Percentiles rank a stretch among this genome's conserved stretches.
phyloP scores from a whole-genome alignment of 768 basidiomycete genomes.

The Lactarius deliciosus region DNA sequence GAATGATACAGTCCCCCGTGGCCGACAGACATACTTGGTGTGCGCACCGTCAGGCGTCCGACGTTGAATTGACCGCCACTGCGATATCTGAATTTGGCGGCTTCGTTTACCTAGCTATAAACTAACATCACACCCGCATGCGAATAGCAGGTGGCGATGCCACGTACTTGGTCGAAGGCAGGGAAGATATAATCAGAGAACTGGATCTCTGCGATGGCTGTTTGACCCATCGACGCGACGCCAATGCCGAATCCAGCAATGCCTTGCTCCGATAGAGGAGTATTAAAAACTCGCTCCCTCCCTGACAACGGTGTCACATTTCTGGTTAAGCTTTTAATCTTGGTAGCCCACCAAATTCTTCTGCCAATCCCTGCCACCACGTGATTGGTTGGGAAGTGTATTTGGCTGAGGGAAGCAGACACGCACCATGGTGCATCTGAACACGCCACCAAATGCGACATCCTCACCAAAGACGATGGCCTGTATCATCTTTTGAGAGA shows the following conservation, averaged over 20 bases:
- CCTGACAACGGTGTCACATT: constrained; percentile 44
- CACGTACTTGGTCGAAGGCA: constrained; percentile 84
- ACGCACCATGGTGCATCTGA: constrained; percentile 86
- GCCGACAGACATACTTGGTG: constrained; percentile 87
- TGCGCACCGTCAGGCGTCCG: constrained; percentile 79
- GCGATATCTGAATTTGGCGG: constrained; percentile 89
- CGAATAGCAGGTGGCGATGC: not conserved
- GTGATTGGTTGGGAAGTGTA: not conserved
- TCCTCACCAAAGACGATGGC: constrained; percentile 91
- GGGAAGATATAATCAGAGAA: constrained; percentile 92
- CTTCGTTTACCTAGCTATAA: constrained; percentile 87
- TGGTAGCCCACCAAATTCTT: constrained; percentile 75
- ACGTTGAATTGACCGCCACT: constrained; percentile 82
- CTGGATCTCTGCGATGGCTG: constrained; percentile 92
- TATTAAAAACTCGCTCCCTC: constrained; percentile 92
- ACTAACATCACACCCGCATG: constrained; percentile 4
- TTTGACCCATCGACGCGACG: constrained; percentile 88
- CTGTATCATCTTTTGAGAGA: constrained; percentile 76
- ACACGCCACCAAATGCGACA: constrained; percentile 93
- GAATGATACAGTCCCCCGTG: constrained; percentile 95
- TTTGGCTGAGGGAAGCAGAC: not conserved
- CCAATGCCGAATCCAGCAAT: constrained; percentile 96
- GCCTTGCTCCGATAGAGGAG: constrained; percentile 88
- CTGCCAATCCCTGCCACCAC: constrained; percentile 68
- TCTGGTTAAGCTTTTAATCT: not conserved